Evolutionary conservation across 2,329 filamentous ascomycete species (phyloP).

Genomic region (Colletotrichum chrysophilum): DNA sequence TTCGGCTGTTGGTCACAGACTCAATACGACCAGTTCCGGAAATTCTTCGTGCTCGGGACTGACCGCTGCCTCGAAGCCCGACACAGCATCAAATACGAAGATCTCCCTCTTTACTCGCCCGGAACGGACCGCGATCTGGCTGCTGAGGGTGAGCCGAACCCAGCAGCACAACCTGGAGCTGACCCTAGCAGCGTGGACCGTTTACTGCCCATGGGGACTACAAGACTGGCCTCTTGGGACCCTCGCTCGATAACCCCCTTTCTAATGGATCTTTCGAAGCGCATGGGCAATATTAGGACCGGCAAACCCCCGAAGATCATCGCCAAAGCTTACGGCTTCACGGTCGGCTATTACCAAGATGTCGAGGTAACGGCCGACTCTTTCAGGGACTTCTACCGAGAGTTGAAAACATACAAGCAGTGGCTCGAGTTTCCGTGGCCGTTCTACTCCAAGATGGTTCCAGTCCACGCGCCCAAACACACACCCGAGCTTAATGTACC

Average conservation of each 20-base stretch:
- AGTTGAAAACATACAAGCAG: constrained; percentile 34
- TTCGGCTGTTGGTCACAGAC: constrained; percentile 63
- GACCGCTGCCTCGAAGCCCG: constrained; percentile 15
- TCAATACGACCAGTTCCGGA: constrained; percentile 55
- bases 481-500: not conserved
- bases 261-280: not conserved
- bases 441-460: constrained; percentile 22
- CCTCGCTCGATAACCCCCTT: not conserved
- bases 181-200: not conserved
- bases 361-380: constrained; percentile 36
- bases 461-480: not conserved
- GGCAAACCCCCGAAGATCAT: constrained; percentile 30
- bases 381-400: constrained; percentile 30
- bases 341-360: constrained; percentile 47
- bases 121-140: constrained; percentile 16
- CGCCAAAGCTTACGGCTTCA: constrained; percentile 38
- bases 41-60: constrained; percentile 62
- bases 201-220: not conserved
- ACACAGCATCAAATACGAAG: not conserved
- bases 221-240: constrained; percentile 21
- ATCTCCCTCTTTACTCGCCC: constrained; percentile 5
- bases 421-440: constrained; percentile 38
- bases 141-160: not conserved
- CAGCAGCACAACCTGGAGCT: not conserved
- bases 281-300: not conserved